Conservation (phyloP, 345 rosid species). For the Lepidium didymum region DNA sequence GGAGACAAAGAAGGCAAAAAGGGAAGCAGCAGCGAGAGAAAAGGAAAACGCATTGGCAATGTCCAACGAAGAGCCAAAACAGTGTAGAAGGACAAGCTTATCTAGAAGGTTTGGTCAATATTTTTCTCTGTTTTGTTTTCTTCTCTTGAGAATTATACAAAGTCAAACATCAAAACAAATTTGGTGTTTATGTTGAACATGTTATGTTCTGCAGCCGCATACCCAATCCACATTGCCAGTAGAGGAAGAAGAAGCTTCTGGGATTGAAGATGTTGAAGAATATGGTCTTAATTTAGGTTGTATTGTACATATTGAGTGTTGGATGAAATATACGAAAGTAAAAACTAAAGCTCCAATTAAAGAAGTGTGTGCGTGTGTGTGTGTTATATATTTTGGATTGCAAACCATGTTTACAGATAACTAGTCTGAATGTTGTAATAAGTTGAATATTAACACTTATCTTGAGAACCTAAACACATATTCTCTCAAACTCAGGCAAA, state of each 20-base stretch:
- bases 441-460: not conserved
- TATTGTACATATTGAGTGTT: constrained; percentile 13
- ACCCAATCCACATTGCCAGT: constrained; percentile 14
- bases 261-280: not conserved
- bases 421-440: no score
- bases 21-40: constrained; percentile 65
- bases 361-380: not conserved
- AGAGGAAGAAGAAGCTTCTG: constrained; percentile 10
- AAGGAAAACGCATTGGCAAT: constrained; percentile 40
- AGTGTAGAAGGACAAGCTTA: constrained; percentile 19
- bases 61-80: constrained; percentile 20
- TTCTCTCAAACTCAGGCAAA: not conserved
- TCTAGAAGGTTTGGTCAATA: constrained; percentile 23
- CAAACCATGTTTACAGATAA: not conserved
- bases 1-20: constrained; percentile 72
- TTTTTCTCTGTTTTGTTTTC: not conserved
- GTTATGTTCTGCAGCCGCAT: constrained; percentile 20
- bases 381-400: constrained; percentile 8
- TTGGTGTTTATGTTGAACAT: not conserved
- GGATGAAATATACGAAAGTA: constrained; percentile 5
- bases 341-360: not conserved
- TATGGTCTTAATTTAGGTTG: constrained; percentile 1
- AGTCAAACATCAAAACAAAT: not conserved
- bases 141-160: not conserved
- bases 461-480: not conserved